Percentiles rank a stretch among this genome's conserved stretches.
Conservation (phyloP, 106 monocot genomes). For the Dactylorhiza incarnata region DNA sequence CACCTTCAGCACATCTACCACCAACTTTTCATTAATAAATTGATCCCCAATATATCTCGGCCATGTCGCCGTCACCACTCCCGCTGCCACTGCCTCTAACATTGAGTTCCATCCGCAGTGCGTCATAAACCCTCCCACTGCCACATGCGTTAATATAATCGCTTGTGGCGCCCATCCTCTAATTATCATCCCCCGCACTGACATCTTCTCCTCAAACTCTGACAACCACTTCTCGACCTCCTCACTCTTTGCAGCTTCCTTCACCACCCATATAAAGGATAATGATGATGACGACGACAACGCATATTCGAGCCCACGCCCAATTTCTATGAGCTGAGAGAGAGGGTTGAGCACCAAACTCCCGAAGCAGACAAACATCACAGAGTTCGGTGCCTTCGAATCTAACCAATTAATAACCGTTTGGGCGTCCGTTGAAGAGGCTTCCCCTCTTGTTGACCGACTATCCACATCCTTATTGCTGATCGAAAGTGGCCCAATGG, state of each 20-base stretch:
- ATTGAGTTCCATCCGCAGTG: constrained; percentile 20
- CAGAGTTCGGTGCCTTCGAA: constrained; percentile 24
- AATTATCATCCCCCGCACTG: constrained; percentile 7
- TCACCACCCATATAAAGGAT: constrained; percentile 30
- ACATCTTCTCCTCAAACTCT: constrained; percentile 17
- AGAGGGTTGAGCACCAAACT: constrained; percentile 20
- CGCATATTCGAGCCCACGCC: constrained; percentile 28
- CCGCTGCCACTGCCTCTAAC: constrained; percentile 11
- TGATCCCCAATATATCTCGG: constrained; percentile 15
- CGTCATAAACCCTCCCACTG: constrained; percentile 23
- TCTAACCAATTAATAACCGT: constrained; percentile 34
- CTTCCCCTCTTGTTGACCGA: constrained; percentile 18
- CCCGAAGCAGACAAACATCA: constrained; percentile 52
- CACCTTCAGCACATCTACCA: constrained; percentile 6
- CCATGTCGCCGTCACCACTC: constrained; percentile 17
- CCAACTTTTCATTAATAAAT: constrained; percentile 17
- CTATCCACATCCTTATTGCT: constrained; percentile 12
- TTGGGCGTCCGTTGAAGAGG: constrained; percentile 11
- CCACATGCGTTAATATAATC: constrained; percentile 7
- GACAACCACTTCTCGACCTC: constrained; percentile 16
- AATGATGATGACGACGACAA: background rate
- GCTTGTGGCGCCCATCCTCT: constrained; percentile 17
- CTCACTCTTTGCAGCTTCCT: background rate
- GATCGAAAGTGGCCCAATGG: constrained; percentile 44
- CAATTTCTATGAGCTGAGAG: constrained; percentile 13